Evolutionary conservation across 2,329 filamentous ascomycete genomes (phyloP), one percentile per base, ranked within the genome.

Genomic region (Botryotinia globosa): DNA sequence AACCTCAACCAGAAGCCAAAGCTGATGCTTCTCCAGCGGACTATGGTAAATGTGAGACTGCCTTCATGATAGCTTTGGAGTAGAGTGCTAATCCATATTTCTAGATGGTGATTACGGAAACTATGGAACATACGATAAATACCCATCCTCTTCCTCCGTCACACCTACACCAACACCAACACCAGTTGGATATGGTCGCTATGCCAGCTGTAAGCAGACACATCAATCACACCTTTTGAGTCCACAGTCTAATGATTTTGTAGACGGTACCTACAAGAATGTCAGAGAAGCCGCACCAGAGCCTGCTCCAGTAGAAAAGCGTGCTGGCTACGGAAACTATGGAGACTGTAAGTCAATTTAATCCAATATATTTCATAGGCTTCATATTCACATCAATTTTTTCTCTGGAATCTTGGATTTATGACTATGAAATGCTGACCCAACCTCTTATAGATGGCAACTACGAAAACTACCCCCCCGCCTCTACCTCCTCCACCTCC

Each of bases 41-140:
- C 18, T 69, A 72, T 44, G 65, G 56, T n/a, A 12, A 72, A 20
- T 69, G 71, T 72, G 44, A 62, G 71, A 51, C 51, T 54, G 34
- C 32, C 20, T 34, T 18, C 9, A 34, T 39, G 5, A 59, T 9
- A 22, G 10, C 12, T 2, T 20, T 8, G 14, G 22, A 34, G 20
- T 39, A 48, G 61, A 20, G 20, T 44, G 25, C 29, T 69, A 37
- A 69, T 34, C 18, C 42, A 44, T 25, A 54, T 20, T 59, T 62
- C 32, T 8, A 64, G 54, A 72, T 45, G 62, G 51, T 67, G 16
- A 59, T 9, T 72, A 67, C 51, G 69, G 69, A 45, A 67, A 58
- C 45, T 72, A 72, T 42, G 70, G 70, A 34, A 59, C 45, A 51
- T 72, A 72, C 18, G 71, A 72, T 42, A 44, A 61, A 39, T 72